phyloP scores from a whole-genome alignment of 768 basidiomycete genomes.

The Naganishia randhawae region DNA sequence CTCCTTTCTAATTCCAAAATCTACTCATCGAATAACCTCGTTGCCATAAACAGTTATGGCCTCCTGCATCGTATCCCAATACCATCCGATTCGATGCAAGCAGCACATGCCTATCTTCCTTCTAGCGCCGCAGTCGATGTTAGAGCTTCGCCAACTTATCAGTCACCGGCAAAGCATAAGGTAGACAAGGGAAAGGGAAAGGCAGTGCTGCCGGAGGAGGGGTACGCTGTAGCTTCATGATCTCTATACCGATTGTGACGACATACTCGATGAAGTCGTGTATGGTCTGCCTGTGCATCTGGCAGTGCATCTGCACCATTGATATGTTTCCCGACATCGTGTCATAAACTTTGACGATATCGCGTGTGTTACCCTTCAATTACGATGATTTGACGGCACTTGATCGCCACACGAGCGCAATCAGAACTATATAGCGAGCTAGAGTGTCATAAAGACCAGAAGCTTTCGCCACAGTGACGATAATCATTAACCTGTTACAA shows the following conservation, averaged over 20 bases:
- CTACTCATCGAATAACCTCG: not conserved
- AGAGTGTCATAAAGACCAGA: too few species aligned
- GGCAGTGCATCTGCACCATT: too few species aligned
- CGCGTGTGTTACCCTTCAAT: too few species aligned
- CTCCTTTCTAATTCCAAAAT: not conserved
- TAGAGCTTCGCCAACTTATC: not conserved
- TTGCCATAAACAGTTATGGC: slow-evolving; percentile 63
- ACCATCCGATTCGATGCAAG: slow-evolving; percentile 48
- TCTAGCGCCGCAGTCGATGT: not conserved
- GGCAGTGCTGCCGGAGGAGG: not conserved
- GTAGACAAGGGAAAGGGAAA: slow-evolving; percentile 1
- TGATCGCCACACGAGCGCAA: too few species aligned
- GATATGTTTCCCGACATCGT: too few species aligned
- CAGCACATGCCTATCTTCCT: not conserved
- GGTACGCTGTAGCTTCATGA: slow-evolving; percentile 7
- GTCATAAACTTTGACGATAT: too few species aligned
- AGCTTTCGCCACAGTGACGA: too few species aligned
- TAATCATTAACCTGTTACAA: too few species aligned
- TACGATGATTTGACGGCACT: too few species aligned
- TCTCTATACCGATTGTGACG: not conserved
- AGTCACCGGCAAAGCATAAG: slow-evolving; percentile 8
- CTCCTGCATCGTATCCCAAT: slow-evolving; percentile 89
- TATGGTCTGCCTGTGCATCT: not conserved
- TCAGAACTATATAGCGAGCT: not conserved
- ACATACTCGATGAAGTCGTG: not conserved